Conservation (phyloP, 352 stramenopile species). For the Elongisporangium senticosum region DNA sequence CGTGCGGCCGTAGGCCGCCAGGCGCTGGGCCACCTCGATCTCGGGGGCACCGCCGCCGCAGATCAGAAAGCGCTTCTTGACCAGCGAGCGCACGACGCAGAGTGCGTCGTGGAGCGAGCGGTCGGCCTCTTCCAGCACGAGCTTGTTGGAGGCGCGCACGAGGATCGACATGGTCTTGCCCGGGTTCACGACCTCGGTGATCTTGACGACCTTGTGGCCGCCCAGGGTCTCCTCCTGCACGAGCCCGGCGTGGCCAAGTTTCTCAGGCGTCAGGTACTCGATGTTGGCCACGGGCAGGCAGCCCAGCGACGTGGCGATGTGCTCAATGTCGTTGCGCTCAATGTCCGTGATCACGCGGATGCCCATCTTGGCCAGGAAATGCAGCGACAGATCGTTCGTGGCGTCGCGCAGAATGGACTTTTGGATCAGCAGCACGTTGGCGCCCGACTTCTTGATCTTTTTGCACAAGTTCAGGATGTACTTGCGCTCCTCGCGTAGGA, state of each 20-base stretch:
- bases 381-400: constrained; percentile 98
- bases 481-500: constrained; percentile 98
- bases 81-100: constrained; percentile 95
- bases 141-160: constrained; percentile 97
- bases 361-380: constrained; percentile 99
- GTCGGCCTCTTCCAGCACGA: constrained; percentile 98
- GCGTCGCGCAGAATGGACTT: constrained; percentile 99
- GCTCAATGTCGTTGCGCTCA: constrained; percentile 98
- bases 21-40: constrained; percentile 93
- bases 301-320: constrained; percentile 96
- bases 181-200: constrained; percentile 94
- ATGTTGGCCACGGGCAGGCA: constrained; percentile 97
- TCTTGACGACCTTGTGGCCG: constrained; percentile 98
- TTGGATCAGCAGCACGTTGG: constrained; percentile 99
- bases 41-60: constrained; percentile 96
- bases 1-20: constrained; percentile 92
- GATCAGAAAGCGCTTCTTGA: constrained; percentile 99
- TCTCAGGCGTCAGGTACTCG: constrained; percentile 96
- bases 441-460: constrained; percentile 98
- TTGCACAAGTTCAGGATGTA: constrained; percentile 97
- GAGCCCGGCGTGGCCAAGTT: constrained; percentile 92
- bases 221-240: constrained; percentile 96
- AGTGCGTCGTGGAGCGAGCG: constrained; percentile 98
- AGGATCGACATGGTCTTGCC: constrained; percentile 98
- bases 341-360: constrained; percentile 99